Evolutionary conservation across 176 grass and related monocot species (phyloP).

Genomic region (Oryza glumipatula): DNA sequence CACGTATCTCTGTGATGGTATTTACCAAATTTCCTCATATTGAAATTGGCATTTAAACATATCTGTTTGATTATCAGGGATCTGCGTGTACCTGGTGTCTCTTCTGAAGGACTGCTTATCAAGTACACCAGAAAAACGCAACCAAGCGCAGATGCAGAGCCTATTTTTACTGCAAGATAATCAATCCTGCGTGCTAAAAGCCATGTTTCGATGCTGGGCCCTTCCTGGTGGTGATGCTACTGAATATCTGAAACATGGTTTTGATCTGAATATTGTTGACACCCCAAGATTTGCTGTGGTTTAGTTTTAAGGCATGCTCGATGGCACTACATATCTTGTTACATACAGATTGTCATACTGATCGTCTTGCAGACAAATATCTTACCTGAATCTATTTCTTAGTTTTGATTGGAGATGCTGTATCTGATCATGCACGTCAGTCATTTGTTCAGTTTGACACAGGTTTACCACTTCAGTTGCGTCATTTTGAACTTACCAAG

Average conservation of each 20-base stretch:
- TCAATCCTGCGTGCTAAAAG: neutral
- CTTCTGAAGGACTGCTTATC: slow-evolving; percentile 94
- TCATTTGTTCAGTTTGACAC: neutral
- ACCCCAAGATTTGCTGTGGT: neutral
- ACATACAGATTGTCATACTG: neutral
- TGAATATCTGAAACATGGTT: slow-evolving; percentile 7
- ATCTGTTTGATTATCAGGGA: slow-evolving; percentile 46
- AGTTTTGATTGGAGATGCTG: neutral
- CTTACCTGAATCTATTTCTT: neutral
- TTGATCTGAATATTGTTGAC: neutral
- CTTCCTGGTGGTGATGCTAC: neutral
- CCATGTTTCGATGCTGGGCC: neutral
- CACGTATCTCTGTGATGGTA: too few species aligned
- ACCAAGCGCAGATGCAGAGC: slow-evolving; percentile 67
- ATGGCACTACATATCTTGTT: neutral
- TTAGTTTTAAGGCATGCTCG: neutral
- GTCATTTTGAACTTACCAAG: neutral
- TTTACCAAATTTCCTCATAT: too few species aligned
- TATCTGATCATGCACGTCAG: neutral
- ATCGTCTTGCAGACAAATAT: neutral
- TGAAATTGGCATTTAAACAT: slow-evolving; percentile 17
- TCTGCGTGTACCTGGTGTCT: slow-evolving; percentile 64
- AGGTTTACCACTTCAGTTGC: neutral
- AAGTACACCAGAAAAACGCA: slow-evolving; percentile 89
- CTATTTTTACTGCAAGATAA: slow-evolving; percentile 88